Percentiles rank a stretch among this genome's conserved stretches.
Evolutionary conservation across 768 basidiomycete genomes (phyloP).

Genomic region (Candolleomyces efflorescens): DNA sequence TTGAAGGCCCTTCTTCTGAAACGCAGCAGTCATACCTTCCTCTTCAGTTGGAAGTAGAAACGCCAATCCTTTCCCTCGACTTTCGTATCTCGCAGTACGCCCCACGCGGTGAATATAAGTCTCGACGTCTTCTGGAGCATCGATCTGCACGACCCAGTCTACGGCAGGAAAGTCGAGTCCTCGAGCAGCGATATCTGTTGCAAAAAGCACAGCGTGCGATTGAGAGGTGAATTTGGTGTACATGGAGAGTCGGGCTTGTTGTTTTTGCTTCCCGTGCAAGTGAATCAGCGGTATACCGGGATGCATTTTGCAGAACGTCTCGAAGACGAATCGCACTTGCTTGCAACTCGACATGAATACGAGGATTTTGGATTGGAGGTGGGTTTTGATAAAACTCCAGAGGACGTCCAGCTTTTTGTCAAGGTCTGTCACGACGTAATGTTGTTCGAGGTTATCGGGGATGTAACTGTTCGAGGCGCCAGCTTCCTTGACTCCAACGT

Average conservation of each 20-base stretch:
- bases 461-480: slow-evolving; percentile 51
- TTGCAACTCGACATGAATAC: slow-evolving; percentile 96
- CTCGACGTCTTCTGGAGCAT: slow-evolving; percentile 95
- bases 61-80: slow-evolving; percentile 80
- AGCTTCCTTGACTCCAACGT: slow-evolving; percentile 56
- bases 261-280: slow-evolving; percentile 96
- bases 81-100: slow-evolving; percentile 90
- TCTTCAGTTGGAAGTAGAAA: slow-evolving; percentile 89
- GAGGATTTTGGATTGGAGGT: slow-evolving; percentile 85
- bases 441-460: slow-evolving; percentile 80
- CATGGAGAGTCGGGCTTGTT: slow-evolving; percentile 78
- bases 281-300: slow-evolving; percentile 92
- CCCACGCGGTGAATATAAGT: slow-evolving; percentile 98
- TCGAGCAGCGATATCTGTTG: slow-evolving; percentile 94
- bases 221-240: slow-evolving; percentile 81
- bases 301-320: slow-evolving; percentile 93
- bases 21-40: slow-evolving; percentile 75
- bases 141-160: slow-evolving; percentile 95
- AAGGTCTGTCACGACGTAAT: slow-evolving; percentile 79
- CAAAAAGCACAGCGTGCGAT: slow-evolving; percentile 83
- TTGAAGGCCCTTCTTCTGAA: slow-evolving; percentile 68
- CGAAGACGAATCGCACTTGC: slow-evolving; percentile 95
- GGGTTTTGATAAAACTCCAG: slow-evolving; percentile 93
- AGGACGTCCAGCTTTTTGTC: slow-evolving; percentile 88
- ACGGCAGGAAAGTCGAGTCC: slow-evolving; percentile 95